Base-by-base conservation (phyloP, 1,284 basidiomycete species). In the Apiotrichum siamense region DNA sequence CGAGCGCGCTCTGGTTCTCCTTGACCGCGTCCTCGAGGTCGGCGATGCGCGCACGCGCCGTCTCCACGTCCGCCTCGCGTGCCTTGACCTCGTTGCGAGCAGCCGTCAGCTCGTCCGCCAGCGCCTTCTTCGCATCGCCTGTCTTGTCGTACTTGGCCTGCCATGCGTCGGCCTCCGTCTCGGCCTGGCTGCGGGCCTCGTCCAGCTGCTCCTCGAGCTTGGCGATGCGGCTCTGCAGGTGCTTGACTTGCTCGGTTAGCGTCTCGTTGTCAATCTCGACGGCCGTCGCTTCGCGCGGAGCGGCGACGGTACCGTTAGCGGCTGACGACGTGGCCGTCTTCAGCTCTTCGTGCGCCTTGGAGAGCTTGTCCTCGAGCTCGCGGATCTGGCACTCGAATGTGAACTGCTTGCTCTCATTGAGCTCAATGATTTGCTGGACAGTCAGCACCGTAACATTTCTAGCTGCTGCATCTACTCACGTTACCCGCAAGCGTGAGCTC, bases 231-330 rank as follows among this genome's bases (percentile, higher is more conserved):
- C 80, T 81, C 66, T 89, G 86, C 27, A 94, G 77, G 69, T 97
- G 89, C 47, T 83, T 80, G 24, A 90, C 79, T 68, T 97, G 91
- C 36, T 93, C 91, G 18, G 81, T 83, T 26, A 96, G 80, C 23
- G 83, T 85, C 70, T 97, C 91, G 64, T 94, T 94, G 74, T 97
- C 92, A 63, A 97, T 97, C 65, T 91, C 83, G 1, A 84, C 81
- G 0, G 90, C 82, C 3, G 82, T 80, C 12, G 77, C 68, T 44
- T 77, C 76, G 11, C 76, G 76, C 27, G 21, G 72, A 9, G 52
- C 54, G 25, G 47, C 45, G 18, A 52, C 33, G 20, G 52, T 47
- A 15, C 26, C 18, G 38, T 46, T 27, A n/a, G n/a, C n/a, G n/a
- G n/a, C n/a, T n/a, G n/a, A n/a, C n/a, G n/a, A n/a, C 35, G 40